Evolutionary conservation across 805 yeast species (phyloP), one percentile per base, ranked within the genome.

Genomic region (Starmerella vaccinii): DNA sequence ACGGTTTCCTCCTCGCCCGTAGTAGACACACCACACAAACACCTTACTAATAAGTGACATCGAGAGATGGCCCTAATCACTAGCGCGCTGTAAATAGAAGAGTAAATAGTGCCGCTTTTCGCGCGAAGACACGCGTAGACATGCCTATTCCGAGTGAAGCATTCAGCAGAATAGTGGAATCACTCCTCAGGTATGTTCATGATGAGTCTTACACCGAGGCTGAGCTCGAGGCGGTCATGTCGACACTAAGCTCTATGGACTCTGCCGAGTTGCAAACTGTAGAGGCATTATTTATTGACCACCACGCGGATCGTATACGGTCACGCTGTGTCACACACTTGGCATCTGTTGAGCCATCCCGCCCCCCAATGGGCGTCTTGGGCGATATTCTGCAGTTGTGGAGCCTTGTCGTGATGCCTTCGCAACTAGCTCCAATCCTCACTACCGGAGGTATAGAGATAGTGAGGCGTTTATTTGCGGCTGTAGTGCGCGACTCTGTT

Each of bases 401-500:
- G 43, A 39, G 4, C 4, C 22, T 3, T 13, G 30, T 24, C 12
- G 43, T 39, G 13, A 23, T 39, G 43, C 43, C 43, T 10, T 13
- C 29, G 15, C 43, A 39, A 15, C 23, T 39, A 4, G 19, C 15
- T 19, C 43, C 43, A 5, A 39, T 39, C 9, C 43, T 39, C 30
- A 39, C 43, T 6, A 2, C 43, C 5, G 43, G n/a, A 5, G 43
- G 43, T 4, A 13, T 24, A 6, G 30, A 39, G 19, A 15, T 32
- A 1, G 16, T 23, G 5, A n/a, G 43, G 10, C 29, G 30, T 7
- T 18, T 15, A 3, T 39, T 39, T 24, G 43, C 43, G 16, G 43
- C 43, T 1, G 19, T 58, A 21, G 57, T 59, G 1, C 51, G 62
- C 12, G 49, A 47, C n/a, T 39, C 30, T 13, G 15, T 60, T 2